Percentiles rank a stretch among this genome's conserved stretches.
phyloP scores from a whole-genome alignment of 306 rosid genomes.

The Malus sylvestris region DNA sequence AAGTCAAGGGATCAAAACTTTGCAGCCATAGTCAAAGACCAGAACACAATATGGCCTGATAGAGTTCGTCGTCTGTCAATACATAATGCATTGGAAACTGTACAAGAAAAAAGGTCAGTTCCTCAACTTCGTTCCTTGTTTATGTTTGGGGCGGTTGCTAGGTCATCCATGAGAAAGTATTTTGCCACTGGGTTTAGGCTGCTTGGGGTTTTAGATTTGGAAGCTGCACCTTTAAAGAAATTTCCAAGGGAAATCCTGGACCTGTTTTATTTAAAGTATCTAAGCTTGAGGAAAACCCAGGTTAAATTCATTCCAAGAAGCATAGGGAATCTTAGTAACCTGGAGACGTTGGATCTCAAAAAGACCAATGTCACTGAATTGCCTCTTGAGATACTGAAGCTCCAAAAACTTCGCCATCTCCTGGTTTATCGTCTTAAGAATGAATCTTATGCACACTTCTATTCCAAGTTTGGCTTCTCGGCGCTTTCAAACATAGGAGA shows the following conservation, averaged over 20 bases:
- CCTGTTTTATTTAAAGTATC: constrained; percentile 18
- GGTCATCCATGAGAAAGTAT: not conserved
- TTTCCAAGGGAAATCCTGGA: constrained; percentile 17
- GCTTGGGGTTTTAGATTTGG: constrained; percentile 28
- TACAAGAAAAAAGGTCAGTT: constrained; percentile 33
- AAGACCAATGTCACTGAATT: constrained; percentile 21
- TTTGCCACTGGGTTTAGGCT: constrained; percentile 14
- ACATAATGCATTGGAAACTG: constrained; percentile 26
- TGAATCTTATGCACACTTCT: constrained; percentile 2
- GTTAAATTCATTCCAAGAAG: constrained; percentile 18
- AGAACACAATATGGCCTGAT: constrained; percentile 35
- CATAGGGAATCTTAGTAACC: constrained; percentile 29
- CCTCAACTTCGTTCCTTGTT: constrained; percentile 58
- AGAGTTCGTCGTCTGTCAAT: constrained; percentile 47
- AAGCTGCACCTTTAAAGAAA: constrained; percentile 5
- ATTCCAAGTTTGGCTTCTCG: constrained; percentile 20
- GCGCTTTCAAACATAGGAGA: constrained; percentile 14
- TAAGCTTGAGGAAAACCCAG: constrained; percentile 33
- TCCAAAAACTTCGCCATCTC: constrained; percentile 34
- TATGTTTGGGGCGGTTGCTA: constrained; percentile 32
- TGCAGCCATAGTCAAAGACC: constrained; percentile 36
- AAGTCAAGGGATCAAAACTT: constrained; percentile 56
- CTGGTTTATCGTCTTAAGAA: constrained; percentile 22
- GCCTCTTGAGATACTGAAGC: constrained; percentile 31
- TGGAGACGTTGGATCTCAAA: constrained; percentile 35